A percentile compares a stretch with the other conserved stretches of the same genome.
Conservation (phyloP, 345 rosid species). For the Capsella bursapastoris region DNA sequence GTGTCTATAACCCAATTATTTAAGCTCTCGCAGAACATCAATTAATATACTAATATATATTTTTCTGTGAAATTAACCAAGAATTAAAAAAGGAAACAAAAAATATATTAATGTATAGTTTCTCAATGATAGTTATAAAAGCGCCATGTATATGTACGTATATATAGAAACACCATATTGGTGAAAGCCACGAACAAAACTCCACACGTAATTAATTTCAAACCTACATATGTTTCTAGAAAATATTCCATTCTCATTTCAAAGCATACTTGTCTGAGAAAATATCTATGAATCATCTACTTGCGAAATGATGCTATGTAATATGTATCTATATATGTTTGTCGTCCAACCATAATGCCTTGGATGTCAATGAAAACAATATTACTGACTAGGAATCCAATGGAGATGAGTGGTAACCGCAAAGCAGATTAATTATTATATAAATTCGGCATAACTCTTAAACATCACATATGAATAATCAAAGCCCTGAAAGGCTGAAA, state of each 20-base stretch:
- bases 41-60: too few species aligned
- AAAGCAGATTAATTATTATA: neutral
- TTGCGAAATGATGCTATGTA: constrained; percentile 16
- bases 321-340: constrained; percentile 3
- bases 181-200: constrained; percentile 49
- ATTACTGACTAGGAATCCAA: neutral
- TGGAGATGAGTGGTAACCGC: neutral
- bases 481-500: neutral
- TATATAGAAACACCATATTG: constrained; percentile 38
- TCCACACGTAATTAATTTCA: constrained; percentile 40
- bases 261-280: constrained; percentile 11
- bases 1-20: too few species aligned
- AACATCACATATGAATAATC: constrained; percentile 15
- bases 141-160: constrained; percentile 36
- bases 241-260: constrained; percentile 24
- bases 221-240: constrained; percentile 19
- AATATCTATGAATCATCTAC: constrained; percentile 26
- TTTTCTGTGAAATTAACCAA: neutral
- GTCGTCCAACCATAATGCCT: neutral
- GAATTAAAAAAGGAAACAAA: neutral
- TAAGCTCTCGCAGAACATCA: too few species aligned
- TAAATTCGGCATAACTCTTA: constrained; percentile 8
- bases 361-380: constrained; percentile 1
- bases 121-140: constrained; percentile 26
- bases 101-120: constrained; percentile 17